Conservation (phyloP, 2,329 filamentous ascomycete species). For the Ophiostoma ulmi region DNA sequence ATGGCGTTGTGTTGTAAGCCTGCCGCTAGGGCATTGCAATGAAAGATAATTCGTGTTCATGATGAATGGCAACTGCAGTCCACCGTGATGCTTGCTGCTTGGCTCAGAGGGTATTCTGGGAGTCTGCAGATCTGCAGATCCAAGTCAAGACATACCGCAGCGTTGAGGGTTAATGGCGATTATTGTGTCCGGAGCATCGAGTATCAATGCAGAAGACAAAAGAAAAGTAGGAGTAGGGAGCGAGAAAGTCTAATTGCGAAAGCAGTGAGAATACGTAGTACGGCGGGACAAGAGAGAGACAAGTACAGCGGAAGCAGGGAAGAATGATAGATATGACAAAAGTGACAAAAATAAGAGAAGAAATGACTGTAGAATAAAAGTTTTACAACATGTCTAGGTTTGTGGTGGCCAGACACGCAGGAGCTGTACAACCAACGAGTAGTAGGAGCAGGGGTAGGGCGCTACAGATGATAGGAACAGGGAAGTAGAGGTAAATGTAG, state of each 20-base stretch:
- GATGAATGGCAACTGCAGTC: neutral
- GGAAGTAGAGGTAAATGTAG: neutral
- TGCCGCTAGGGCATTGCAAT: neutral
- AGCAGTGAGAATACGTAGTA: neutral
- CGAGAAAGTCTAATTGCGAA: neutral
- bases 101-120: neutral
- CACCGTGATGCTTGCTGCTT: neutral
- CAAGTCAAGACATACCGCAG: neutral
- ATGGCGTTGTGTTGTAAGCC: neutral
- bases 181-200: neutral
- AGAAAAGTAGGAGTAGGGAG: neutral
- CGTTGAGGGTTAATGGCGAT: neutral
- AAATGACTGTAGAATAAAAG: neutral
- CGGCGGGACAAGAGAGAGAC: neutral
- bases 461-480: neutral
- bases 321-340: neutral
- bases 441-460: neutral
- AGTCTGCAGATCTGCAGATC: slow-evolving; percentile 8
- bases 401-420: neutral
- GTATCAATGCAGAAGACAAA: neutral
- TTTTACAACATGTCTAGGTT: neutral
- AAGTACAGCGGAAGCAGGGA: neutral
- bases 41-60: neutral
- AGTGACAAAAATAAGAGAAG: neutral
- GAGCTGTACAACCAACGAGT: neutral